Evolutionary conservation across 345 rosid genomes (phyloP).

Genomic region (Streptanthus diversifolius): DNA sequence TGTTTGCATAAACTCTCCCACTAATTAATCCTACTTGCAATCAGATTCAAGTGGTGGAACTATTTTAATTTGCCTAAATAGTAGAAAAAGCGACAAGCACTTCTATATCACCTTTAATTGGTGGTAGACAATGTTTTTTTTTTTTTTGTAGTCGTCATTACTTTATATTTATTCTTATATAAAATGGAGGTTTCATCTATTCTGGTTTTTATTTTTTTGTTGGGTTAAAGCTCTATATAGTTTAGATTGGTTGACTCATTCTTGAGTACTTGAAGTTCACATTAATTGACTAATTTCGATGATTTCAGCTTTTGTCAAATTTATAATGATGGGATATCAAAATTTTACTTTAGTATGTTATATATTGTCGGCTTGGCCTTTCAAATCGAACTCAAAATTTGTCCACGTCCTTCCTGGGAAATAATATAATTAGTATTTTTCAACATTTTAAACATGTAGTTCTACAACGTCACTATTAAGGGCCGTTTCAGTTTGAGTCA

Average conservation of each 20-base stretch:
- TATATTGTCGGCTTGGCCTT: conserved; percentile 5
- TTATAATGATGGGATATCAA: background rate
- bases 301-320: background rate
- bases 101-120: background rate
- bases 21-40: conserved; percentile 1
- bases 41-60: background rate
- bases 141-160: conserved; percentile 2
- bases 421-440: background rate
- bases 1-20: conserved; percentile 4
- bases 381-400: background rate
- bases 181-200: background rate
- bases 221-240: background rate
- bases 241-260: background rate
- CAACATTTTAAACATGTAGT: background rate
- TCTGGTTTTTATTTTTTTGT: background rate
- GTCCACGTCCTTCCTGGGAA: background rate
- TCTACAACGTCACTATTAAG: background rate
- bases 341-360: background rate
- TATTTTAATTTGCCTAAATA: background rate
- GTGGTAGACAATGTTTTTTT: conserved; percentile 21
- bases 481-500: background rate
- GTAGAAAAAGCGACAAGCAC: background rate
- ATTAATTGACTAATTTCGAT: background rate
- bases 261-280: background rate
- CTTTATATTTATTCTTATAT: background rate